phyloP scores from a whole-genome alignment of 2,329 filamentous ascomycete genomes.

The Calonectria fujianensis region DNA sequence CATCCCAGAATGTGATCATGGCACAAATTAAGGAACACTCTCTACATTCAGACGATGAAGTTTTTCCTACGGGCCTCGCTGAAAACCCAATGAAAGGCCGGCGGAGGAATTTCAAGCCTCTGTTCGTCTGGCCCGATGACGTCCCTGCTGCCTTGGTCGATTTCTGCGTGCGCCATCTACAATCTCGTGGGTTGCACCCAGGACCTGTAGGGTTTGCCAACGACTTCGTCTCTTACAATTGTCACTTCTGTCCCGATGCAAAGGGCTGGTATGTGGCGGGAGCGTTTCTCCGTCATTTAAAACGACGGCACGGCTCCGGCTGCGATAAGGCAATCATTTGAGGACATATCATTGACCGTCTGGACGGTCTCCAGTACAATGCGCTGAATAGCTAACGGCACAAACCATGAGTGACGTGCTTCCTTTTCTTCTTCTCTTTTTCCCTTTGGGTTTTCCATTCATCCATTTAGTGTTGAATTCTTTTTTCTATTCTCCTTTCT shows the following conservation, averaged over 20 bases:
- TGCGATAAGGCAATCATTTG: slow-evolving; percentile 6
- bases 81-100: slow-evolving; percentile 19
- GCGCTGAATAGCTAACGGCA: background rate
- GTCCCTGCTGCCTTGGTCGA: slow-evolving; percentile 7
- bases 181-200: slow-evolving; percentile 9
- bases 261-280: slow-evolving; percentile 18
- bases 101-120: slow-evolving; percentile 12
- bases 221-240: slow-evolving; percentile 13
- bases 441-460: background rate
- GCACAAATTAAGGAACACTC: background rate
- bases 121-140: slow-evolving; percentile 17
- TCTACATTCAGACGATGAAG: background rate
- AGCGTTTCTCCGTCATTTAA: slow-evolving; percentile 9
- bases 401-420: too few species aligned
- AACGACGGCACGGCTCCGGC: background rate
- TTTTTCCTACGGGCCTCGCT: slow-evolving; percentile 14
- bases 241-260: slow-evolving; percentile 18
- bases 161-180: slow-evolving; percentile 3
- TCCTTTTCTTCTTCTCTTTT: background rate
- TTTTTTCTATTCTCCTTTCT: background rate
- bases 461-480: background rate
- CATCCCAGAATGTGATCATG: background rate
- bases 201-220: slow-evolving; percentile 15
- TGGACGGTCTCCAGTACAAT: background rate
- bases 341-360: background rate